Conservation (phyloP, 345 rosid species). For the Lepidium africanum region DNA sequence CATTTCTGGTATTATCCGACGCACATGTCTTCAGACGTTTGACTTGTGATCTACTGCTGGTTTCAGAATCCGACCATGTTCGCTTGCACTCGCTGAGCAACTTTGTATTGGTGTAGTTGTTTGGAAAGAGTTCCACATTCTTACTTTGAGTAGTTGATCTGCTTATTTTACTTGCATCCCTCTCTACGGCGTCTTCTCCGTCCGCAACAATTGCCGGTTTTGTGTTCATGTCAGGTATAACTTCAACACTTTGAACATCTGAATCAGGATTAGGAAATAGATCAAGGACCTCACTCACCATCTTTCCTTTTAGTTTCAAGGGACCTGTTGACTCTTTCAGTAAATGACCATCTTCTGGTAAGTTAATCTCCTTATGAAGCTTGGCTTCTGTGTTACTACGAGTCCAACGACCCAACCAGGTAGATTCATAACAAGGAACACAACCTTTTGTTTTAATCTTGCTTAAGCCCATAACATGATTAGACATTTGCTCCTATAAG, state of each 20-base stretch:
- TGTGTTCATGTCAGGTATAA: slow-evolving; percentile 35
- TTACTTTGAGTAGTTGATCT: slow-evolving; percentile 50
- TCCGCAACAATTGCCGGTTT: slow-evolving; percentile 28
- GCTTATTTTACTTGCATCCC: slow-evolving; percentile 30
- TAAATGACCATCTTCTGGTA: slow-evolving; percentile 27
- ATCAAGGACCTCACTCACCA: slow-evolving; percentile 26
- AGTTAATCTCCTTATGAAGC: slow-evolving; percentile 11
- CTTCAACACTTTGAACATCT: slow-evolving; percentile 28
- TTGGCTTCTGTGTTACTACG: not conserved
- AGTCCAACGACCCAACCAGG: slow-evolving; percentile 57
- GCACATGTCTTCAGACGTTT: slow-evolving; percentile 53
- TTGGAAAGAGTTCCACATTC: slow-evolving; percentile 36
- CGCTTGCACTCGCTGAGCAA: slow-evolving; percentile 31
- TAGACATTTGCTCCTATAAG: slow-evolving; percentile 10
- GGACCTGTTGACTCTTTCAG: slow-evolving; percentile 28
- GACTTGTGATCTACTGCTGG: slow-evolving; percentile 44
- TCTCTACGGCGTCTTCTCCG: slow-evolving; percentile 14
- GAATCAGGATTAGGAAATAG: slow-evolving; percentile 34
- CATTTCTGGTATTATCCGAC: slow-evolving; percentile 24
- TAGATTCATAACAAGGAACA: slow-evolving; percentile 31
- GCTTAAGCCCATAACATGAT: not conserved
- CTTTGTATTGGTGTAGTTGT: not conserved
- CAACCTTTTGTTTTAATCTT: not conserved
- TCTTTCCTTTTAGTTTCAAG: slow-evolving; percentile 33
- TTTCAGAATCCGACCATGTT: slow-evolving; percentile 21